Evolutionary conservation across 495 filamentous ascomycete genomes (phyloP), one percentile per base, ranked within the genome.

Genomic region (Usnea hakonensis): DNA sequence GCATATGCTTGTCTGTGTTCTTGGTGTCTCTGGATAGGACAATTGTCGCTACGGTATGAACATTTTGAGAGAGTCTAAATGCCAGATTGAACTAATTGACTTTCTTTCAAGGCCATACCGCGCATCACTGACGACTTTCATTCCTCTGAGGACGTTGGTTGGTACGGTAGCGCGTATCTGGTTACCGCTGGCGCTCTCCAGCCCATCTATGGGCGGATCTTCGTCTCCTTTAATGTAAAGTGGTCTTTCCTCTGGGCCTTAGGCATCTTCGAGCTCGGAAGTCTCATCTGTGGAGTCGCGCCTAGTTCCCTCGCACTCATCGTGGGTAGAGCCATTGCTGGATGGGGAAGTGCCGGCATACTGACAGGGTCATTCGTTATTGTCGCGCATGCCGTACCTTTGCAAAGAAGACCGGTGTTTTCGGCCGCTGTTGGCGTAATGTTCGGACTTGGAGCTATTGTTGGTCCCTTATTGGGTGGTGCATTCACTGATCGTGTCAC

Each of bases 201-300:
- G 60, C 65, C 72, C 19, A 53, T 58, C 9, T 72, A 60, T 37
- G 72, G 75, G n/a, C 70, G 70, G 32, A 46, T 68, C 3, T 74
- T 74, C 63, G 65, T 58, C 6, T 64, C 61, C 55, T 74, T 73
- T 56, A 63, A 65, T 33, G 60, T 73, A 26, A 72, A 72, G 52
- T 55, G 55, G 46, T 58, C 64, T 3, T 71, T 69, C 72, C 72
- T 91, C 9, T 63, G 69, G 14, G 80, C 84, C 48, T 81, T 91
- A 60, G 70, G 73, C 61, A 72, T 94, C 64, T 93, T 93, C 71
- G 89, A 91, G 67, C 55, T 90, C 35, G 89, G 90, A 41, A 83
- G 78, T 57, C 70, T 88, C 48, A 66, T 74, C 30, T 72, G 67
- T 43, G 73, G 63, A 44, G 58, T 72, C 53, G 70, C 73, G 5